These are phyloP conservation scores for Suhomyces panamericanus DNA, from an alignment of 1,139 yeast species.

Conservation along the genomic window DNA sequence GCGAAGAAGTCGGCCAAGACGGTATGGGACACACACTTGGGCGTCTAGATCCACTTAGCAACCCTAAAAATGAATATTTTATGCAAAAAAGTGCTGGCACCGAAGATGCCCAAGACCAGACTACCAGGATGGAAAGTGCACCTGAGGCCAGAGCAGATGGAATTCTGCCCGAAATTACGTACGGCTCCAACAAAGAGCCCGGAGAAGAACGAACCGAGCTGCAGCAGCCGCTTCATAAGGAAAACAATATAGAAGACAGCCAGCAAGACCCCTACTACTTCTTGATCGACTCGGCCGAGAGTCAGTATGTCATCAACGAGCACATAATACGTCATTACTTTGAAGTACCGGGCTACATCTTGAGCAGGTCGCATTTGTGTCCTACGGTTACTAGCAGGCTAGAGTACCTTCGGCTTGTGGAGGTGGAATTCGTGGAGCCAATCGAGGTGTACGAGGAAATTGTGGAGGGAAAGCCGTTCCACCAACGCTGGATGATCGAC, in stretches of 20 bases:
- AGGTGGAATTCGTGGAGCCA: conserved; percentile 14
- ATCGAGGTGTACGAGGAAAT: conserved; percentile 9
- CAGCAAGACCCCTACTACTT: conserved; percentile 6
- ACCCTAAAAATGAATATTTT: no score
- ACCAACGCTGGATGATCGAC: conserved; percentile 18
- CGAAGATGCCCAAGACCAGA: no score
- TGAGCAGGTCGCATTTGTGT: conserved; percentile 20
- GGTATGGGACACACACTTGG: no score
- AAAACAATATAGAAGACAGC: background rate
- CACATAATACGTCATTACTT: conserved; percentile 18
- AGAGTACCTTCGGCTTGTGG: conserved; percentile 20
- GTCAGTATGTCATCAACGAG: conserved; percentile 22
- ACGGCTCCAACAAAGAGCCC: no score
- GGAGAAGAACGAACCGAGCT: no score
- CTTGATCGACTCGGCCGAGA: conserved; percentile 10
- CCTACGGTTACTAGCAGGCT: conserved; percentile 24
- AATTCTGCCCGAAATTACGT: no score
- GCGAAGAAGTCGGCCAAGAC: no score
- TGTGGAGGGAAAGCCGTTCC: background rate
- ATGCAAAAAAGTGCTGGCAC: no score
- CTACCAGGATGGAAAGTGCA: no score
- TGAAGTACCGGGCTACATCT: conserved; percentile 13
- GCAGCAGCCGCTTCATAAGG: background rate
- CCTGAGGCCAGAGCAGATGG: no score
- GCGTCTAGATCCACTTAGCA: no score